Conservation (phyloP, 805 yeast species). For the Starmerella riodocensis region DNA sequence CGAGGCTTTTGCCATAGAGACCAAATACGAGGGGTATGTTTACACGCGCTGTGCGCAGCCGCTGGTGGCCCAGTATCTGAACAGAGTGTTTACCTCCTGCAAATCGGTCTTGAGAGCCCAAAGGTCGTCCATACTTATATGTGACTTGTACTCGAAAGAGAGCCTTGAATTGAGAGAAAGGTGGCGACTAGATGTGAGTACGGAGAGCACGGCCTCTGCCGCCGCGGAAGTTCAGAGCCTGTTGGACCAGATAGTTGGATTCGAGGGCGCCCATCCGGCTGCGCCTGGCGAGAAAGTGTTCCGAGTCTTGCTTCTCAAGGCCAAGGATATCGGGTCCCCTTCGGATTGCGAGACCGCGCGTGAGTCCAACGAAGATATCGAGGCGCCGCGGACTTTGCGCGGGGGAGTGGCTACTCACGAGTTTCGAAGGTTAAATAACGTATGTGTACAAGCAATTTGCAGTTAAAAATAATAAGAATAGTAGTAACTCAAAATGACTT, state of each 20-base stretch:
- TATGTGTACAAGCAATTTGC: too few species aligned
- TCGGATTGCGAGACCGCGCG: neutral
- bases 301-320: neutral
- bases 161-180: neutral
- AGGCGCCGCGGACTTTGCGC: neutral
- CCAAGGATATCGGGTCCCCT: neutral
- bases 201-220: neutral
- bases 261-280: neutral
- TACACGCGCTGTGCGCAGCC: conserved; percentile 3
- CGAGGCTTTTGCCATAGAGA: neutral
- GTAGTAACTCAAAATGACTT: conserved; percentile 1
- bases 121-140: neutral
- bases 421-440: neutral
- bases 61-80: neutral
- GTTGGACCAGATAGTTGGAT: conserved; percentile 1
- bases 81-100: neutral
- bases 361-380: neutral
- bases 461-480: too few species aligned
- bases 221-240: conserved; percentile 1
- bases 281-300: neutral
- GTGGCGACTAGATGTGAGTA: neutral
- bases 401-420: neutral
- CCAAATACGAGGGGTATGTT: neutral
- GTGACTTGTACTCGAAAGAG: neutral
- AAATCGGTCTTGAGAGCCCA: conserved; percentile 5